These are phyloP conservation scores for Venturiaceae sp. DNA, from an alignment of 2,329 filamentous ascomycete genomes.

Conservation along the genomic window DNA sequence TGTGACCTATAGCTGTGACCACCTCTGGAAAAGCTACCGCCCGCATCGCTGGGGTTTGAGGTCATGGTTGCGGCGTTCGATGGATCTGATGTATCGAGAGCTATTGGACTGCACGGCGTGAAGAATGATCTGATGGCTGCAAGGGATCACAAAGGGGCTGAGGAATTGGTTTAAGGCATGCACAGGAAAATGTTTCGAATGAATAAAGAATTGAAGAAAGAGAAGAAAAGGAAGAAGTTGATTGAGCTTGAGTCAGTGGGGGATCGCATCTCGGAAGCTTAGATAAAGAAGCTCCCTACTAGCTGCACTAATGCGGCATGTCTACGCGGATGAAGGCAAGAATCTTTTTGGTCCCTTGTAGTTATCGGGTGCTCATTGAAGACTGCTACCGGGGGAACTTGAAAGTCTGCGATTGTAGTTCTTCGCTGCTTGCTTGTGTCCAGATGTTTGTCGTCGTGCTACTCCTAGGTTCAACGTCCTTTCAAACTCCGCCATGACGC, in stretches of 20 bases:
- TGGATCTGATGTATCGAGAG: neutral
- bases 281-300: too few relatives aligned
- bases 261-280: neutral
- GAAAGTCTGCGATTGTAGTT: too few relatives aligned
- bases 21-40: constrained; percentile 1
- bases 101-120: neutral
- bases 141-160: neutral
- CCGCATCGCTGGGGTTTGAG: neutral
- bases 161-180: neutral
- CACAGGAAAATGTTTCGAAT: neutral
- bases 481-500: too few relatives aligned
- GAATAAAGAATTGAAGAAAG: neutral
- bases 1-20: constrained; percentile 13
- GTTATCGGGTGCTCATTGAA: too few relatives aligned
- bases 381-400: too few relatives aligned
- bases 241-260: too few relatives aligned
- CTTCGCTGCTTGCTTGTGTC: too few relatives aligned
- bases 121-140: neutral
- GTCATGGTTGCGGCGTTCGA: neutral
- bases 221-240: too few relatives aligned
- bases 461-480: too few relatives aligned
- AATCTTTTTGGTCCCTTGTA: too few relatives aligned
- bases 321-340: neutral
- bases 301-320: too few relatives aligned
- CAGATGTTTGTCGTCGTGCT: too few relatives aligned